Conservation (phyloP, 306 rosid genomes). For the Trifolium repens region DNA sequence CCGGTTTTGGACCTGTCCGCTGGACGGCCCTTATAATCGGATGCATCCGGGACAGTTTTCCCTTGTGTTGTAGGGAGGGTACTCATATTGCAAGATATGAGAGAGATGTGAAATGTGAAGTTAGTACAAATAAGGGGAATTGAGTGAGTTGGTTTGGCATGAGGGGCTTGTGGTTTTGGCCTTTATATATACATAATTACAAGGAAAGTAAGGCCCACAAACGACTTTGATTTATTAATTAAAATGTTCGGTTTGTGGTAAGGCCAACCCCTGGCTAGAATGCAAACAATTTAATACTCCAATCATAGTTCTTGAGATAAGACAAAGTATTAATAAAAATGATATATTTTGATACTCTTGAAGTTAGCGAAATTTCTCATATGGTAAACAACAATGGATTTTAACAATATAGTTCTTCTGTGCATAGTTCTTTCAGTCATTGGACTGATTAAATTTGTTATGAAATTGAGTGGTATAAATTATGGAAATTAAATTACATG, state of each 20-base stretch:
- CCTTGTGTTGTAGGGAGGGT: constrained; percentile 55
- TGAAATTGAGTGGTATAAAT: neutral
- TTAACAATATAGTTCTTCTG: neutral
- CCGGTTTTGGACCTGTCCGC: constrained; percentile 72
- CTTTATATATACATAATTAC: constrained; percentile 33
- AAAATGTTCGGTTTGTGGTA: neutral
- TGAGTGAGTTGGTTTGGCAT: constrained; percentile 15
- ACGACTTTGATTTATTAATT: neutral
- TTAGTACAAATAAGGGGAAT: neutral
- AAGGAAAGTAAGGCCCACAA: neutral
- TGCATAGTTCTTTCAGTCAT: constrained; percentile 8
- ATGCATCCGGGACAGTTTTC: constrained; percentile 70
- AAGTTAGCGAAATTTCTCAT: constrained; percentile 10
- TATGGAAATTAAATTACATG: neutral
- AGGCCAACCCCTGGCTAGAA: constrained; percentile 14
- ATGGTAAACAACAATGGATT: neutral
- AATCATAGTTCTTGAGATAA: constrained; percentile 20
- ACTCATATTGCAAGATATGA: constrained; percentile 35
- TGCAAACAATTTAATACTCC: neutral
- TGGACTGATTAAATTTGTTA: neutral
- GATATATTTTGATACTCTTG: neutral
- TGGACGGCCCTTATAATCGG: constrained; percentile 74
- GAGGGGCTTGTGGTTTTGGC: neutral
- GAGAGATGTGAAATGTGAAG: neutral
- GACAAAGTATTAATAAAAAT: neutral